Evolutionary conservation across 148 eudicot genomes (phyloP), one percentile per base, ranked within the genome.

Genomic region (Limonium bicolor): DNA sequence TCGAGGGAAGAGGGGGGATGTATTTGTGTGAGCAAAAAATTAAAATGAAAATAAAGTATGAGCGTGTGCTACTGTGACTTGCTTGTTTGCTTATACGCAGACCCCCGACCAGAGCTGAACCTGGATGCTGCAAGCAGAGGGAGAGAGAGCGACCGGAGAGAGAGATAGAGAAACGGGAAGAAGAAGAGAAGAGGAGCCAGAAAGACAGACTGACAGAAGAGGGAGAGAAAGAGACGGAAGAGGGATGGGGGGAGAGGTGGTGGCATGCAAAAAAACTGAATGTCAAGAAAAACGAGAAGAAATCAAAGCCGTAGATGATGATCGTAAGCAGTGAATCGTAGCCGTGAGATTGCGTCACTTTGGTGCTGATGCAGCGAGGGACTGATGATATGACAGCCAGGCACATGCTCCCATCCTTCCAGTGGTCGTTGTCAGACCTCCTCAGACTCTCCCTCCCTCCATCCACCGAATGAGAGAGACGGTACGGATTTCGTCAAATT

Each of bases 381-480:
- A 48, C 28, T 47, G 48, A 37, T 59, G 85, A 78, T 62, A 54
- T 75, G 95, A 85, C 88, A 85, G 80, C n/a, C 54, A 67, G 32
- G 94, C 99, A 92, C 85, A 88, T 92, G 95, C 86, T 82, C 80
- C 99, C 95, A 85, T 90, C 67, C 82, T 65, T 74, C n/a, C 80
- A 80, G 78, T 80, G 85, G 97, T 90, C 94, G 56, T 82, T 81
- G 85, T 92, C 99, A 79, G 82, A 63, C 29, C 15, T n/a, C 59
- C 17, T 20, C 24, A 43, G 15, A 9, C 14, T 41, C 46, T n/a
- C 11, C 3, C 25, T 23, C 31, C 46, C 43, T 29, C 23, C n/a
- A 19, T 20, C 26, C 46, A 6, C 29, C 15, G n/a, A n/a, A n/a
- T n/a, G n/a, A n/a, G n/a, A n/a, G n/a, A n/a, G n/a, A n/a, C n/a